phyloP scores from a whole-genome alignment of 2,329 filamentous ascomycete species.

The Trichoderma sp. region DNA sequence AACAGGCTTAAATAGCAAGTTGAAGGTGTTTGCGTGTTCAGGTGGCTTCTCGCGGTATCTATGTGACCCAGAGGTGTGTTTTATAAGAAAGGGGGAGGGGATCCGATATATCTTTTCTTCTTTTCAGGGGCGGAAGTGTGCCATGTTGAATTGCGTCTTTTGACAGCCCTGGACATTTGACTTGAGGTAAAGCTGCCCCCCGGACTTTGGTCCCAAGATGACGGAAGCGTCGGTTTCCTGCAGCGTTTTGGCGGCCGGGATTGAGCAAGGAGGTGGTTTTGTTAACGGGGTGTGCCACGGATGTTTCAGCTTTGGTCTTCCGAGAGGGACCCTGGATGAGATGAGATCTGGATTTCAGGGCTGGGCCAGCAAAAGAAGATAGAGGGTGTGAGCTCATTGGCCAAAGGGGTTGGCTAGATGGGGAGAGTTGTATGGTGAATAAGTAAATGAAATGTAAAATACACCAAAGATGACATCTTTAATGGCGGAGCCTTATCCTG shows the following conservation, averaged over 20 bases:
- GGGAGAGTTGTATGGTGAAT: neutral
- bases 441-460: neutral
- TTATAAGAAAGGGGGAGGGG: neutral
- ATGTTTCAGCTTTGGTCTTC: slow-evolving; percentile 13
- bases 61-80: neutral
- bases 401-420: neutral
- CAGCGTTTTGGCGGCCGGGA: neutral
- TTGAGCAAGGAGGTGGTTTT: neutral
- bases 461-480: neutral
- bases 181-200: neutral
- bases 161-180: neutral
- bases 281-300: neutral
- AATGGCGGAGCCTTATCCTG: neutral
- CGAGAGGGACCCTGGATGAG: neutral
- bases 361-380: neutral
- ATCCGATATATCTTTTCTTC: neutral
- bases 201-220: neutral
- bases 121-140: neutral
- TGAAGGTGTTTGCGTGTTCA: slow-evolving; percentile 13
- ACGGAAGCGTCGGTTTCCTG: neutral
- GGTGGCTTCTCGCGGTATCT: neutral
- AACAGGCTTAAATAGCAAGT: slow-evolving; percentile 16
- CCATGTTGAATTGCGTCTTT: neutral
- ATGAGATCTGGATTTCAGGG: neutral
- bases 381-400: neutral